Base-by-base conservation (phyloP, 2,329 filamentous ascomycete genomes). In the Verticillium nubilum region DNA sequence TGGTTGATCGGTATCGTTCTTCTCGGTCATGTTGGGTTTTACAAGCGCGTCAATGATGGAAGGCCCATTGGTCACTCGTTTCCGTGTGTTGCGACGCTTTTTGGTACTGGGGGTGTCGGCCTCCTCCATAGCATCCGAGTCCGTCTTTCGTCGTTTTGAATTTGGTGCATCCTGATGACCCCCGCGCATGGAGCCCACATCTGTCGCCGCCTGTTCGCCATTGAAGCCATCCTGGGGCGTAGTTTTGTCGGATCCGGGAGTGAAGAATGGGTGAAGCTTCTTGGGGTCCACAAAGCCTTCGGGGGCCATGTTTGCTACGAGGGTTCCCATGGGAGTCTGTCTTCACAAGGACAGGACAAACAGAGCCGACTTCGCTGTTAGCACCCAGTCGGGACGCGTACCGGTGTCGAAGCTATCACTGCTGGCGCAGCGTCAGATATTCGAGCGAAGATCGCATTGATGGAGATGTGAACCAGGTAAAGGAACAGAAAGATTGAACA, bases 201-300 rank as follows among this genome's bases (percentile, higher is more conserved):
- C 42, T 23, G 42, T 7, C 7, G 42, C n/a, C 12, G n/a, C 7
- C 5, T 25, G 42, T 50, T 25, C 42, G 9, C 19, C 19, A 5
- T 12, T 25, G n/a, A 9, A 23, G 19, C 7, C 19, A 26, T 50
- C 42, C 19, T 23, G 19, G 19, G 19, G 42, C 12, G 42, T 19
- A 5, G 19, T n/a, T 19, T 23, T 50, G 19, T 50, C 42, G 42
- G 42, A 50, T 27, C 59, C 59, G 29, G 71, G 69, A 1, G 72
- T 67, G 66, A 86, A 85, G 71, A 86, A 84, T 19, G 83, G 83
- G 64, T 86, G 83, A 37, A 85, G 67, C 63, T 81, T 83, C 66
- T 77, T 79, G 42, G 70, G 67, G 58, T 74, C 74, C 61, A 66
- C 68, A 57, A 71, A 63, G 59, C 68, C 72, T 67, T 74, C 72